phyloP scores from a whole-genome alignment of 1,139 yeast genomes.

The Lodderomyces elongisporus region DNA sequence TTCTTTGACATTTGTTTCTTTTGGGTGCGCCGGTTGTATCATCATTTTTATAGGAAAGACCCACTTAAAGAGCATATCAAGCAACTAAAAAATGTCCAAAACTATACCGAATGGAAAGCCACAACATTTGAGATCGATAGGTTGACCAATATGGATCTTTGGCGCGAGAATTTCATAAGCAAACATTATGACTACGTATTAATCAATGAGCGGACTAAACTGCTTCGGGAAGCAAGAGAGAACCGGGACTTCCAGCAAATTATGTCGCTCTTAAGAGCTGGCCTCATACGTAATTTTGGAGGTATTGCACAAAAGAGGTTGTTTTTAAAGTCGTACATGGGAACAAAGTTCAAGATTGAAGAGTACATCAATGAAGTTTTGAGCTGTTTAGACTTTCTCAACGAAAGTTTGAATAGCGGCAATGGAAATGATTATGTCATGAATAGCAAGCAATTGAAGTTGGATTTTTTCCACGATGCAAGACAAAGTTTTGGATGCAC shows the following conservation, averaged over 20 bases:
- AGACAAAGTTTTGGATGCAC: conserved; percentile 88
- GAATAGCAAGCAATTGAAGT: conserved; percentile 56
- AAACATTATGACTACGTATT: conserved; percentile 79
- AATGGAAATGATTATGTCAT: conserved; percentile 32
- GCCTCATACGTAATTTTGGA: conserved; percentile 83
- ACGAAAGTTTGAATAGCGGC: conserved; percentile 32
- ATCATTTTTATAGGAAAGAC: conserved; percentile 34
- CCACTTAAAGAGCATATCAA: conserved; percentile 38
- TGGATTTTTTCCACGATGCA: conserved; percentile 86
- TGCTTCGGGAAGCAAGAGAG: conserved; percentile 57
- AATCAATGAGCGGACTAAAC: conserved; percentile 67
- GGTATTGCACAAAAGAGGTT: conserved; percentile 78
- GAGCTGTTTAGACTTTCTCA: conserved; percentile 56
- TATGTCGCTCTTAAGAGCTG: conserved; percentile 72
- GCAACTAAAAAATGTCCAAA: conserved; percentile 37
- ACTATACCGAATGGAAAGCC: conserved; percentile 58
- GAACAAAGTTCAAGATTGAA: conserved; percentile 84
- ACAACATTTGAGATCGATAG: conserved; percentile 59
- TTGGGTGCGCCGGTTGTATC: conserved; percentile 47
- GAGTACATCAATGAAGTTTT: conserved; percentile 78
- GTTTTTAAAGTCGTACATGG: conserved; percentile 77
- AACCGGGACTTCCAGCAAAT: conserved; percentile 54
- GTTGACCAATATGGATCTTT: conserved; percentile 63
- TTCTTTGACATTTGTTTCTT: conserved; percentile 54
- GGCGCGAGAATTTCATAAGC: conserved; percentile 85